A percentile compares a stretch with the other conserved stretches of the same genome.
These are phyloP conservation scores for Pouteria campechiana DNA, from an alignment of 179 eudicot species.

Conservation along the genomic window DNA sequence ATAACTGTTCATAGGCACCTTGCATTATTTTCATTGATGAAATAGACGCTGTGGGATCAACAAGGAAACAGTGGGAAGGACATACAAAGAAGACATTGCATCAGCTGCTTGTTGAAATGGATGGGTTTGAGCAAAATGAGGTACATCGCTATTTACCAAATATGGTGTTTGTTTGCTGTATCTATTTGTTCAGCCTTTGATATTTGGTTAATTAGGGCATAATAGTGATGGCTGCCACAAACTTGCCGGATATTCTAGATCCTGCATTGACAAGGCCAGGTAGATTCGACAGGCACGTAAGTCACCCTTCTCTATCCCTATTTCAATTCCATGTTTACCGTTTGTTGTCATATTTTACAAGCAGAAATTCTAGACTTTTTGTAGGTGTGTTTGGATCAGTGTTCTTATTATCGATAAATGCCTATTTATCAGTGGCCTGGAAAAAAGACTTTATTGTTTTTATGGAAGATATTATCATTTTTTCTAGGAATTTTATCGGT, in stretches of 20 bases:
- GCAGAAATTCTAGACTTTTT: too few relatives aligned
- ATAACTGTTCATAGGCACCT: conserved; percentile 54
- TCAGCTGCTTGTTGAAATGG: conserved; percentile 98
- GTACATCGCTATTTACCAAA: conserved; percentile 20
- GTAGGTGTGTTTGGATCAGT: too few relatives aligned
- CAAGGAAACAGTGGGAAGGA: conserved; percentile 99
- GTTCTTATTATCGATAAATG: too few relatives aligned
- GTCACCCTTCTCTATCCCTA: too few relatives aligned
- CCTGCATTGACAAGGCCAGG: conserved; percentile 98
- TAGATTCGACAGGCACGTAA: conserved; percentile 98
- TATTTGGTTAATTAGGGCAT: conserved; percentile 49
- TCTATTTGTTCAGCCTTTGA: neutral
- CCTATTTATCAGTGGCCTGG: too few relatives aligned
- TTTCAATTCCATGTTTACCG: too few relatives aligned
- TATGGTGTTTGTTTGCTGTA: too few relatives aligned
- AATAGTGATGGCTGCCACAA: conserved; percentile 97
- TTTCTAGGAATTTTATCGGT: too few relatives aligned
- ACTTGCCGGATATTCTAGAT: conserved; percentile 97
- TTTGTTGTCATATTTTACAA: too few relatives aligned
- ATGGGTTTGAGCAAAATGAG: conserved; percentile 98
- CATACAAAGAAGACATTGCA: conserved; percentile 94
- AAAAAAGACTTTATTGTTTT: too few relatives aligned
- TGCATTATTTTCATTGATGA: conserved; percentile 97
- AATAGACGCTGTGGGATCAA: conserved; percentile 94
- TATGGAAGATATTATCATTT: too few relatives aligned